Evolutionary conservation across 148 eudicot genomes (phyloP).

Genomic region (Rhododendron ferrugineum): DNA sequence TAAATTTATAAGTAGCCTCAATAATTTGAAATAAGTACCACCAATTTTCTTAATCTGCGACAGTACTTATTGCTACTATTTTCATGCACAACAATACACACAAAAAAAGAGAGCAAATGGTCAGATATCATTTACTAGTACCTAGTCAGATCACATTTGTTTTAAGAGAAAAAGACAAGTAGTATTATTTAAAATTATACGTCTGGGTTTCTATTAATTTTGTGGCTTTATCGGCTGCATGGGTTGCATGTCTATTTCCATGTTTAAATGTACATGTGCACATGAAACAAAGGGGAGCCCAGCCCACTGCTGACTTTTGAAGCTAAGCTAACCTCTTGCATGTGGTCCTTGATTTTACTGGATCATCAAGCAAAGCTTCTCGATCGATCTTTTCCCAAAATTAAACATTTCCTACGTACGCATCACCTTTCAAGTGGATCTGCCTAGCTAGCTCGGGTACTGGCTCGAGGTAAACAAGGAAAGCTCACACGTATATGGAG

Average conservation of each 20-base stretch:
- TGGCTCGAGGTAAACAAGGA: background rate
- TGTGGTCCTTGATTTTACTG: constrained; percentile 1
- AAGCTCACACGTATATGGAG: background rate
- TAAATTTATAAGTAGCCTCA: too few relatives aligned
- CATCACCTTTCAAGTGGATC: background rate
- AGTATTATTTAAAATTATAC: too few relatives aligned
- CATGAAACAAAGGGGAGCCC: background rate
- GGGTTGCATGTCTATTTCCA: background rate
- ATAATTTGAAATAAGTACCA: too few relatives aligned
- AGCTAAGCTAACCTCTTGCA: background rate
- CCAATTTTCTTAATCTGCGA: too few relatives aligned
- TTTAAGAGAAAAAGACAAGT: background rate
- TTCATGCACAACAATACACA: too few relatives aligned
- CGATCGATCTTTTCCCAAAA: background rate
- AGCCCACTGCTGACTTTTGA: background rate
- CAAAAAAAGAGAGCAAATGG: too few relatives aligned
- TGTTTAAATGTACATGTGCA: background rate
- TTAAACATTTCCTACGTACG: background rate
- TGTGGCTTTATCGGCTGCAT: background rate
- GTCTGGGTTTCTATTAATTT: background rate
- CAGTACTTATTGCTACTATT: too few relatives aligned
- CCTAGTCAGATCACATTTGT: background rate
- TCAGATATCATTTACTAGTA: too few relatives aligned
- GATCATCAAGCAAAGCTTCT: constrained; percentile 12
- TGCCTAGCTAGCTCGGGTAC: background rate